These are phyloP conservation scores for Euclidium syriacum DNA, from an alignment of 345 rosid genomes.

Conservation along the genomic window DNA sequence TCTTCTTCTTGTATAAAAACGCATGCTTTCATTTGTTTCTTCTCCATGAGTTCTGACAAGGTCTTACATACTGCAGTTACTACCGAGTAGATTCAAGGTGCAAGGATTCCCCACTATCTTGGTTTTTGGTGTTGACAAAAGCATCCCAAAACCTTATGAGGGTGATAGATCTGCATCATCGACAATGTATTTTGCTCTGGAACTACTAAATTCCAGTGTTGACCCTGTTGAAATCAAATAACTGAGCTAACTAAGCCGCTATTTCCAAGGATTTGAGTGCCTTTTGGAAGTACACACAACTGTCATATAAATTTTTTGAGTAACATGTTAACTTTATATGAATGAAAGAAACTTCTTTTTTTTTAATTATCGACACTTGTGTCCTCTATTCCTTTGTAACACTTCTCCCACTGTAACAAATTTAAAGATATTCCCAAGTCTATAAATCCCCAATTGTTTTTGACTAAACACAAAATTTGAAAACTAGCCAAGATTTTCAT, in stretches of 20 bases:
- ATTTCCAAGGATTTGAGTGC: no score
- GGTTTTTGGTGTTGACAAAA: conserved; percentile 90
- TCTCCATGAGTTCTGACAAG: conserved; percentile 9
- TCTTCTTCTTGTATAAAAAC: background rate
- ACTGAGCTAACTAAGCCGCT: conserved; percentile 79
- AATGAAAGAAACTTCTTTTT: no score
- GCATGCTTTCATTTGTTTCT: background rate
- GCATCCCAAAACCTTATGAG: conserved; percentile 70
- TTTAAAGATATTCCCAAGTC: no score
- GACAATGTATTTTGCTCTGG: conserved; percentile 80
- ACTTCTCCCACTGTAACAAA: no score
- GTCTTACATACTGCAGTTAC: conserved; percentile 49
- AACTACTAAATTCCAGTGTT: conserved; percentile 74
- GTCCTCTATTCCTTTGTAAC: no score
- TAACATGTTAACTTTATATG: no score
- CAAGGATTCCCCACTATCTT: conserved; percentile 96
- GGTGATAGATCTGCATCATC: conserved; percentile 91
- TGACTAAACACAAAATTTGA: no score
- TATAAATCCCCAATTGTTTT: no score
- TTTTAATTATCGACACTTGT: no score
- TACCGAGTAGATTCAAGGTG: conserved; percentile 87
- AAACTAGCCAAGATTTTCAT: no score
- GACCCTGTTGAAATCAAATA: conserved; percentile 86
- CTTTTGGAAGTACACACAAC: no score
- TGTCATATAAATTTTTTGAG: no score